Base-by-base conservation (phyloP, 2,329 filamentous ascomycete species). In the Penicillium freii region DNA sequence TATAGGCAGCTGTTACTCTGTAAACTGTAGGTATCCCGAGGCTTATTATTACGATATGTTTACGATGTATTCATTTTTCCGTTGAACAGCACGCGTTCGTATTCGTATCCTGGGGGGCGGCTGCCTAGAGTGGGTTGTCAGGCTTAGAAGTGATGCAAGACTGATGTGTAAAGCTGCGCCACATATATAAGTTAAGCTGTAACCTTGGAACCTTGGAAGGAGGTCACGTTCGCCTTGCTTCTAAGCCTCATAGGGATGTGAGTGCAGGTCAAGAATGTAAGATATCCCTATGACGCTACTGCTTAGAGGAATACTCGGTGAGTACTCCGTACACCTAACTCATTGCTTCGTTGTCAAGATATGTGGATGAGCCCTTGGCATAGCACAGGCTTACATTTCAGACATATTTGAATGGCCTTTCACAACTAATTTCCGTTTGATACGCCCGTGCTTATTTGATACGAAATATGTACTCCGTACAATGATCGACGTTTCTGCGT, bases 111-210 rank as follows among this genome's bases (percentile, higher is more conserved):
- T 17, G 19, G 52, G 42, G 40, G 44, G 44, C 21, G 52, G 36
- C 19, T 50, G 53, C 45, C 46, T 55, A 36, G 36, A 49, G 52
- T 54, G 52, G 51, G 15, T 48, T 15, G 21, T 48, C 13, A 17
- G 25, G 43, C 36, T 52, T 45, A 36, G 19, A 23, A 38, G 17
- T 51, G 46, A 44, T 51, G 53, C 38, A 50, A 54, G 36, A 44
- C 51, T 54, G 44, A 52, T 49, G 52, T 54, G 19, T 23, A n/a
- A 36, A 48, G 36, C 53, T 55, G 53, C 53, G 53, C 53, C 53
- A 55, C 53, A 51, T 21, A 50, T 29, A 50, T 50, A 54, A 36
- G 46, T 55, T 31, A 55, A 38, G 36, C 4, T 42, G 45, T 31
- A 38, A 38, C 42, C 5, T 47, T 15, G 11, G 11, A n/a, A 29